phyloP scores from a whole-genome alignment of 1,284 basidiomycete species.

The Sphagnurus paluster region DNA sequence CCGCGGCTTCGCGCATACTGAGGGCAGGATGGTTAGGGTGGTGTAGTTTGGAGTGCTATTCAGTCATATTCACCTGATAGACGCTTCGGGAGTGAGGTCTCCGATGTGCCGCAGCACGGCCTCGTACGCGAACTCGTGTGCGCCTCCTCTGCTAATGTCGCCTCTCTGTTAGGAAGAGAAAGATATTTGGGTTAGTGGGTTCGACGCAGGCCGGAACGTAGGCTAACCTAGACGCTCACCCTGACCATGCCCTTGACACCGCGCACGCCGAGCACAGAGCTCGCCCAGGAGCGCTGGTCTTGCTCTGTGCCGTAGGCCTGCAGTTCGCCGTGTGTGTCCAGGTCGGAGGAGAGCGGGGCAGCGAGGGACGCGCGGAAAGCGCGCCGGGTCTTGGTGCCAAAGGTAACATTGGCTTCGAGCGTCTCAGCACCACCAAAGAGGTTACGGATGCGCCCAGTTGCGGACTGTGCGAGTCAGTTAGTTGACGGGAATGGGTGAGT shows the following conservation, averaged over 20 bases:
- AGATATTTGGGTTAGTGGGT: conserved; percentile 17
- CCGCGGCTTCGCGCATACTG: conserved; percentile 84
- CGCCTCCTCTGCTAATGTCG: conserved; percentile 51
- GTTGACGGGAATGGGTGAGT: not conserved
- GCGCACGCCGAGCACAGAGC: conserved; percentile 65
- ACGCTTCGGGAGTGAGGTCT: conserved; percentile 72
- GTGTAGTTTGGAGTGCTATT: conserved; percentile 1
- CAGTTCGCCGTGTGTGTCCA: conserved; percentile 64
- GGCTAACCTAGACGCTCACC: conserved; percentile 56
- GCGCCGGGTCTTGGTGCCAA: conserved; percentile 87
- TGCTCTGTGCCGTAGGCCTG: conserved; percentile 63
- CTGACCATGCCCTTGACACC: conserved; percentile 67
- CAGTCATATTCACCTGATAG: conserved; percentile 61
- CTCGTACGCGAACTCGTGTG: conserved; percentile 83
- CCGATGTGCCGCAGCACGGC: conserved; percentile 75
- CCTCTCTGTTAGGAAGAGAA: conserved; percentile 40
- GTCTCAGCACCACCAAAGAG: conserved; percentile 91
- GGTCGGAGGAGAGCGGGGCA: conserved; percentile 55
- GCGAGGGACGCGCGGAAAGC: conserved; percentile 74
- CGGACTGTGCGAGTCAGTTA: conserved; percentile 39
- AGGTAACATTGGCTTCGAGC: conserved; percentile 80
- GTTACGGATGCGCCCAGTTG: conserved; percentile 82
- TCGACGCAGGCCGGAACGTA: conserved; percentile 3
- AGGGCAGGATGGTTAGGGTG: conserved; percentile 5
- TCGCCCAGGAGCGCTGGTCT: conserved; percentile 72